A percentile compares a stretch with the other conserved stretches of the same genome.
Conservation (phyloP, 2,329 filamentous ascomycete genomes). For the Whalleya microplaca region DNA sequence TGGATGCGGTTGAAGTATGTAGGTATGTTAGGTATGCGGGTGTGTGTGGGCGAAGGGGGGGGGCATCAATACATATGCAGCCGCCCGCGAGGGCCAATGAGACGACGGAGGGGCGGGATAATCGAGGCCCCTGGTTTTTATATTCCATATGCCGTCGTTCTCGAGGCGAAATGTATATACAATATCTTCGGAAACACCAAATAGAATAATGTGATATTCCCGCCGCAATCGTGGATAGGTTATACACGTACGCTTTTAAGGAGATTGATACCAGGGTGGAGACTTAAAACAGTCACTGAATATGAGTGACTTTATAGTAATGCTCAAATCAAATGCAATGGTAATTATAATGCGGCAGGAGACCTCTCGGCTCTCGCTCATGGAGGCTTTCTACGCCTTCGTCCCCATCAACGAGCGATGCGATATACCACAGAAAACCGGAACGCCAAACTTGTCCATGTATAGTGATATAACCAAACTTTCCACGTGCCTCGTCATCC, state of each 20-base stretch:
- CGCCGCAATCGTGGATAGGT: not conserved
- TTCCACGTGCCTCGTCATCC: not conserved
- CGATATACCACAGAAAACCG: conserved; percentile 3
- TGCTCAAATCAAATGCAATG: not conserved
- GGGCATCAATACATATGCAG: not conserved
- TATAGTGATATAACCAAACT: conserved; percentile 19
- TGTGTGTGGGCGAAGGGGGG: too few relatives aligned
- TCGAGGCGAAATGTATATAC: not conserved
- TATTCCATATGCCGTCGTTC: not conserved
- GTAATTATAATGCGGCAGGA: not conserved
- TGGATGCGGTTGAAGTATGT: too few relatives aligned
- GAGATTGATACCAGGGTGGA: not conserved
- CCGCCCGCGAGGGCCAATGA: not conserved
- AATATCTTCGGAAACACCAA: not conserved
- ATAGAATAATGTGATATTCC: not conserved
- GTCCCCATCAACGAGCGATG: not conserved
- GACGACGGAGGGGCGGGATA: not conserved
- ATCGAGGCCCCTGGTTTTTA: not conserved
- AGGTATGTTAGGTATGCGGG: too few relatives aligned
- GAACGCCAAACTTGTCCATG: conserved; percentile 19
- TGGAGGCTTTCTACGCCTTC: not conserved
- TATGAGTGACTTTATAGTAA: not conserved
- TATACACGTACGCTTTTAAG: not conserved
- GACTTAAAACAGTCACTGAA: not conserved
- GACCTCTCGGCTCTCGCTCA: not conserved